Percentiles rank a stretch among this genome's conserved stretches.
phyloP scores from a whole-genome alignment of 106 monocot species.

The Dendrobium officinale region DNA sequence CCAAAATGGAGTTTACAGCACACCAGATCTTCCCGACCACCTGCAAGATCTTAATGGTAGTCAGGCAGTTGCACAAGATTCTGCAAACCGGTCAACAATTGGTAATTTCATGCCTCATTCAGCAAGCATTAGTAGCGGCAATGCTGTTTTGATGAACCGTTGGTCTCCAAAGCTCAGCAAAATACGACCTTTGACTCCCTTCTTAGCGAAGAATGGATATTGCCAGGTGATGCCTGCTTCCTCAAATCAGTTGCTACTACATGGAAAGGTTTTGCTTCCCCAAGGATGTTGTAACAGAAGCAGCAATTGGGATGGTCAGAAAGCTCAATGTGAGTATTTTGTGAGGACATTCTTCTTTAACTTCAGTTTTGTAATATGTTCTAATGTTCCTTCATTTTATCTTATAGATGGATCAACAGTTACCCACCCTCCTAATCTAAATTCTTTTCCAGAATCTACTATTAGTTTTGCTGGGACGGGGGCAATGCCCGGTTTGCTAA shows the following conservation, averaged over 20 bases:
- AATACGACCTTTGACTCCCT: slow-evolving; percentile 1
- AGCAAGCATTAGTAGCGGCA: not conserved
- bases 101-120: not conserved
- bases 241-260: not conserved
- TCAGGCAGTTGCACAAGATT: not conserved
- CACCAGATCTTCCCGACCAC: not conserved
- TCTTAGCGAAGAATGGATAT: not conserved
- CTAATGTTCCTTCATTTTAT: not conserved
- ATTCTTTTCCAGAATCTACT: slow-evolving; percentile 10
- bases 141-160: not conserved
- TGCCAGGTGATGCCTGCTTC: not conserved
- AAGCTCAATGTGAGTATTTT: slow-evolving; percentile 12
- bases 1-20: not conserved
- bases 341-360: not conserved
- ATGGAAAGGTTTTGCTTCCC: slow-evolving; percentile 1
- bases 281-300: not conserved
- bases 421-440: slow-evolving; percentile 16
- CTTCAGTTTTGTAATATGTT: slow-evolving; percentile 2
- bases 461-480: not conserved
- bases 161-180: not conserved
- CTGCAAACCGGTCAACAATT: not conserved
- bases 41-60: not conserved
- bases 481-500: not conserved
- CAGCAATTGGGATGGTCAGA: not conserved
- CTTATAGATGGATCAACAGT: slow-evolving; percentile 9